A percentile compares a stretch with the other conserved stretches of the same genome.
Evolutionary conservation across 306 rosid species (phyloP).

Genomic region (Purshia tridentata): DNA sequence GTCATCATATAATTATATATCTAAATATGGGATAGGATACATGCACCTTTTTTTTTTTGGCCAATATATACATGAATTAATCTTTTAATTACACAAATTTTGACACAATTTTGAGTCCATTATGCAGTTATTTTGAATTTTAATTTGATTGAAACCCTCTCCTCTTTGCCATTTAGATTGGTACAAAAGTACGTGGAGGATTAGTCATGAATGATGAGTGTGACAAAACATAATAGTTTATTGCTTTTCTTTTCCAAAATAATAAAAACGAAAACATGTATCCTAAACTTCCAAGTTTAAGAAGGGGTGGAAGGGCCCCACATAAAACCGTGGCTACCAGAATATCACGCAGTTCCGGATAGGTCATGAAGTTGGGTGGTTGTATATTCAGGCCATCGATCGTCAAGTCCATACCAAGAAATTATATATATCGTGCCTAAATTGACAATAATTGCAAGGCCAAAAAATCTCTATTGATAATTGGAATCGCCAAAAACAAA

Average conservation of each 20-base stretch:
- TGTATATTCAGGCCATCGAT: not conserved
- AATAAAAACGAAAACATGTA: not conserved
- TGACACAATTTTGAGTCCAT: too few relatives aligned
- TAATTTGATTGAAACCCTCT: too few relatives aligned
- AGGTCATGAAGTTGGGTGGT: not conserved
- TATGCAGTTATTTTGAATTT: too few relatives aligned
- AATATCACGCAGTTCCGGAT: constrained; percentile 7
- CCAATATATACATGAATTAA: too few relatives aligned
- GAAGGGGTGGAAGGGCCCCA: not conserved
- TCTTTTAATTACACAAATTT: too few relatives aligned
- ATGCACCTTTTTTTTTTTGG: not conserved
- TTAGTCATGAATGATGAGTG: too few relatives aligned
- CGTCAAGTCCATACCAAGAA: not conserved
- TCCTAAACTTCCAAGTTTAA: not conserved
- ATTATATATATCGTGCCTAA: not conserved
- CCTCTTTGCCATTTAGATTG: too few relatives aligned
- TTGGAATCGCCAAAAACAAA: not conserved
- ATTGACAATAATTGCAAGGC: not conserved
- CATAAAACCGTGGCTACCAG: constrained; percentile 9
- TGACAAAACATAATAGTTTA: too few relatives aligned
- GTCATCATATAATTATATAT: not conserved
- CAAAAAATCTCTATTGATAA: not conserved
- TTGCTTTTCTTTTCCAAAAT: not conserved
- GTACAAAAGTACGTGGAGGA: too few relatives aligned
- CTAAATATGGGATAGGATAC: not conserved